Evolutionary conservation across 148 eudicot genomes (phyloP), one percentile per base, ranked within the genome.

Genomic region (Fallopia convolvulus): DNA sequence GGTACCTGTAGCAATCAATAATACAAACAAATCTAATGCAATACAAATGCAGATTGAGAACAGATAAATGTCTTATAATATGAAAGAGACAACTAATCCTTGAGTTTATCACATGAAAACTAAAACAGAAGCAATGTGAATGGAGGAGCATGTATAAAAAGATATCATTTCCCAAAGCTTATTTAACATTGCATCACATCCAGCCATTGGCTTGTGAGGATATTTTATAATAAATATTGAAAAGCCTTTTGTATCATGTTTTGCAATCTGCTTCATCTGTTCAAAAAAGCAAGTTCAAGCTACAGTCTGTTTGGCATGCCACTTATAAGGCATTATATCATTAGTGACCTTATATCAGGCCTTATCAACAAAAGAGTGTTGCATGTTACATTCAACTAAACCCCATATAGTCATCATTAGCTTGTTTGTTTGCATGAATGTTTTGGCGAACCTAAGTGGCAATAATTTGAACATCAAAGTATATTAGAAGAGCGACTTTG

Each of bases 1-100:
- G 99, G 99, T 82, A 95, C 99, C 99, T 95, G 88, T 53, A 77
- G 30, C 50, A 56, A 70, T 55, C 65, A 71, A n/a, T 50, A 49
- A 5, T 17, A 30, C 10, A 11, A 83, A 44, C 7, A 44, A 44
- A 44, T 44, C 47, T 44, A 6, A 2, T 44, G 47, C 47, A 44
- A 68, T 15, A 42, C 44, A 39, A 4, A 68, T 17, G 20, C 70
- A 14, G 23, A 68, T 68, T 3, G 17, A 4, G 72, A 68, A 68
- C 20, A 39, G 36, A 68, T 14, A 36, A 15, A 14, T 68, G 44
- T 39, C 72, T 39, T 65, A 53, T 40, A 20, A 15, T 17, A 26
- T 36, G 26, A 75, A 50, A 39, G 30, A 39, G 77, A 39, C 39
- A 33, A 68, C 72, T 36, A 39, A 18, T 36, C 21, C 20, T 68